A percentile compares a stretch with the other conserved stretches of the same genome.
phyloP scores from a whole-genome alignment of 352 stramenopile genomes.

The Globisporangium cystogenes region DNA sequence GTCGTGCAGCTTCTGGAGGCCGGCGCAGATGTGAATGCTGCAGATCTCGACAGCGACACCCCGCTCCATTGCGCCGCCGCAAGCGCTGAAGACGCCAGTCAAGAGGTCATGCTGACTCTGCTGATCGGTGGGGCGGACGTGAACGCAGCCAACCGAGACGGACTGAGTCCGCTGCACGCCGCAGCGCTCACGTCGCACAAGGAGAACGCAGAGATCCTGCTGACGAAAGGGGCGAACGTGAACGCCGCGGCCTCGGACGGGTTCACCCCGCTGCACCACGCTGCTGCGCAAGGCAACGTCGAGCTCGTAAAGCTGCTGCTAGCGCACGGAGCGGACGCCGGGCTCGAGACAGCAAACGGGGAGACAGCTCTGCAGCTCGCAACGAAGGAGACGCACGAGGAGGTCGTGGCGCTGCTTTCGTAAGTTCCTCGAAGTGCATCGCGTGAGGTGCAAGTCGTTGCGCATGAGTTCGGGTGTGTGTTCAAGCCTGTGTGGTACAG shows the following conservation, averaged over 20 bases:
- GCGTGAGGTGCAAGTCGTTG: too few relatives aligned
- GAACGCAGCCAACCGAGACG: neutral
- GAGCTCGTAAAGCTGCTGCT: constrained; percentile 1
- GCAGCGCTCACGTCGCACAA: neutral
- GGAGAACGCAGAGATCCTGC: neutral
- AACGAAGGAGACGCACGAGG: neutral
- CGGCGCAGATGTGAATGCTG: neutral
- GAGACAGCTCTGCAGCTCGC: neutral
- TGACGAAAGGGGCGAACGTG: neutral
- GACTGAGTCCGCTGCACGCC: neutral
- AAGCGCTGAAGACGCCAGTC: neutral
- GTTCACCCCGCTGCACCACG: neutral
- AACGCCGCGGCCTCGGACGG: neutral
- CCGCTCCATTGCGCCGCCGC: neutral
- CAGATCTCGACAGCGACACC: neutral
- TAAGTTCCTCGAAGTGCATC: too few relatives aligned
- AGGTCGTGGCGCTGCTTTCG: neutral
- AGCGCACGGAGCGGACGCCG: neutral
- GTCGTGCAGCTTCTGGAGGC: neutral
- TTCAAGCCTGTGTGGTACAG: too few relatives aligned
- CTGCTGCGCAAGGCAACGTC: neutral
- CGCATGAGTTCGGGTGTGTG: too few relatives aligned
- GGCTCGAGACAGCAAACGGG: neutral
- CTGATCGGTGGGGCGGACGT: neutral
- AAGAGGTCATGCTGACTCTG: neutral